Conservation (phyloP, 441 rosid genomes). For the Erysimum pusillum region DNA sequence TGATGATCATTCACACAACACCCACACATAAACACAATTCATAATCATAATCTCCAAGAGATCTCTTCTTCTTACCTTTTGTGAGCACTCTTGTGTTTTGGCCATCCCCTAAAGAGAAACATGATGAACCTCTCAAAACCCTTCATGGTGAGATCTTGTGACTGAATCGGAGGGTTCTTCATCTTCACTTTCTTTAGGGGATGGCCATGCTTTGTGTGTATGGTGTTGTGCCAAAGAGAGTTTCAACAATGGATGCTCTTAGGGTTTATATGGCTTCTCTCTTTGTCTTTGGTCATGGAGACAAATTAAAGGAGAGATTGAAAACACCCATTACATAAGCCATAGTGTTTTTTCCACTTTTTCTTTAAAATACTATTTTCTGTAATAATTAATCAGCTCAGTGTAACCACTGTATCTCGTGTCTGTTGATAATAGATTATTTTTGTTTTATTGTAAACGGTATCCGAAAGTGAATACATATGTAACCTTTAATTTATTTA, state of each 20-base stretch:
- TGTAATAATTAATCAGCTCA: constrained; percentile 15
- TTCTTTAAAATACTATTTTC: neutral
- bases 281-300: constrained; percentile 50
- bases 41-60: constrained; percentile 2
- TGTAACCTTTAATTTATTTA: neutral
- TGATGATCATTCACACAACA: constrained; percentile 41
- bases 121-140: constrained; percentile 42
- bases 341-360: constrained; percentile 42
- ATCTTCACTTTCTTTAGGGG: constrained; percentile 42
- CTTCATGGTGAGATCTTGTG: constrained; percentile 37
- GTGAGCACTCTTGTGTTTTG: constrained; percentile 38
- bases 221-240: constrained; percentile 49
- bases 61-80: constrained; percentile 36
- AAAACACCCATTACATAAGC: constrained; percentile 42
- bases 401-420: constrained; percentile 26
- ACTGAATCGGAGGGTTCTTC: constrained; percentile 30
- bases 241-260: constrained; percentile 39
- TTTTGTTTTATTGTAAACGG: constrained; percentile 1
- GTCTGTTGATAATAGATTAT: constrained; percentile 14
- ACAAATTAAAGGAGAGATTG: constrained; percentile 41
- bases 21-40: constrained; percentile 34
- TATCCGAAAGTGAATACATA: constrained; percentile 19
- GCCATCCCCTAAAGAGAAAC: constrained; percentile 44
- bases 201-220: constrained; percentile 41
- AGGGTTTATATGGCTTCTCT: constrained; percentile 45